phyloP scores from a whole-genome alignment of 768 basidiomycete genomes.

The Kwoniella newhampshirensis region DNA sequence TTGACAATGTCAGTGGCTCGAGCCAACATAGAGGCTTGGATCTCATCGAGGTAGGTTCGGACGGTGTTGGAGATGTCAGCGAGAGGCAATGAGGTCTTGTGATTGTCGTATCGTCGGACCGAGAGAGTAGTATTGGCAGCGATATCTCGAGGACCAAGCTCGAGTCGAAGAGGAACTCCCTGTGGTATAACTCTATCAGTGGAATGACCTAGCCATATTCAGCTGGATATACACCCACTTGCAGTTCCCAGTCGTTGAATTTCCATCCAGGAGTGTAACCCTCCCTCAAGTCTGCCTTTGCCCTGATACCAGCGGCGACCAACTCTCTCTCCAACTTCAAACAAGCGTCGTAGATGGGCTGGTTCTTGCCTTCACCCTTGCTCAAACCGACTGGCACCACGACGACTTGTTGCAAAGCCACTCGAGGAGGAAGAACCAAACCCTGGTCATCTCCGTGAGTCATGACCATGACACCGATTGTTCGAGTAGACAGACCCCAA shows the following conservation, averaged over 20 bases:
- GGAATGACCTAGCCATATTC: constrained; percentile 7
- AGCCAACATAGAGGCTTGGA: constrained; percentile 84
- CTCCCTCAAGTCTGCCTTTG: constrained; percentile 87
- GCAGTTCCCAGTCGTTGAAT: constrained; percentile 99
- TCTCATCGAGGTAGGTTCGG: constrained; percentile 70
- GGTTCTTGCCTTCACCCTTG: constrained; percentile 56
- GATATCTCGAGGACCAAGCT: constrained; percentile 92
- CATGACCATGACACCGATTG: constrained; percentile 99
- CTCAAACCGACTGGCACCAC: constrained; percentile 92
- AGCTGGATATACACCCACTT: constrained; percentile 63
- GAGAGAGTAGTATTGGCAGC: constrained; percentile 70
- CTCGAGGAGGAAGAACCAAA: constrained; percentile 91
- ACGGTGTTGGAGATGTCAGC: constrained; percentile 60
- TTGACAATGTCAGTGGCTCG: constrained; percentile 74
- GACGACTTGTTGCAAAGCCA: constrained; percentile 87
- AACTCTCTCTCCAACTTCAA: constrained; percentile 72
- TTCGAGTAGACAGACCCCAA: constrained; percentile 94
- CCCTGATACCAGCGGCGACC: constrained; percentile 70
- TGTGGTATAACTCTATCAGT: constrained; percentile 44
- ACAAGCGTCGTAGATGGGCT: constrained; percentile 71
- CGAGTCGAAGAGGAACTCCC: constrained; percentile 96
- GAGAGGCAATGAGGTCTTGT: constrained; percentile 62
- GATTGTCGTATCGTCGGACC: constrained; percentile 78
- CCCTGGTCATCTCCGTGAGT: constrained; percentile 97
- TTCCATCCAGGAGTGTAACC: constrained; percentile 98